phyloP scores from a whole-genome alignment of 108 stramenopile species.

The Pseudonitzschia multiseries region DNA sequence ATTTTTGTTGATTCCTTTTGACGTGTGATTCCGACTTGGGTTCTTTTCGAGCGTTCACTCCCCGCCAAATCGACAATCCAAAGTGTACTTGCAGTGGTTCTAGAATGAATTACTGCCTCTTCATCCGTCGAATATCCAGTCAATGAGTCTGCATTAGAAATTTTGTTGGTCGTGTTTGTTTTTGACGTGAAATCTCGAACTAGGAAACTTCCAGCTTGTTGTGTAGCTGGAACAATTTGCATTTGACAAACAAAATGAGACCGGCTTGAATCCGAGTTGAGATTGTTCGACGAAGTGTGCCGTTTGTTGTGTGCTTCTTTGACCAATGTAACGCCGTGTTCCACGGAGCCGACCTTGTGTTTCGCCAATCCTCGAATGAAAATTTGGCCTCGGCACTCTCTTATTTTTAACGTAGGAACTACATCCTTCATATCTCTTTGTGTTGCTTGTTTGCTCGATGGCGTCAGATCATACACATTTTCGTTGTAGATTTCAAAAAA shows the following conservation, averaged over 20 bases:
- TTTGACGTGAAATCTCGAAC: background rate
- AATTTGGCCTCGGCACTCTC: constrained; percentile 84
- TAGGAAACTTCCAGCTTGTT: background rate
- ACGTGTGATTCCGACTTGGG: constrained; percentile 61
- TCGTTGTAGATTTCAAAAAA: constrained; percentile 99
- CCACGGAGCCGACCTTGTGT: constrained; percentile 61
- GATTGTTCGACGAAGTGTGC: constrained; percentile 84
- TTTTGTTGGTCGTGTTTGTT: background rate
- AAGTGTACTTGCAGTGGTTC: constrained; percentile 43
- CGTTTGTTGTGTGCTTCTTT: constrained; percentile 69
- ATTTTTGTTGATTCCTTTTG: constrained; percentile 95
- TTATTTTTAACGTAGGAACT: constrained; percentile 69
- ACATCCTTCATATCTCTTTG: background rate
- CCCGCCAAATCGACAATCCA: constrained; percentile 99
- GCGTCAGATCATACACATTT: constrained; percentile 90
- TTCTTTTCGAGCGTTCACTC: constrained; percentile 90
- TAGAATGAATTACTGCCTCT: constrained; percentile 30
- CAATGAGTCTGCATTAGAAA: constrained; percentile 16
- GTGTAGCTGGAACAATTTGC: constrained; percentile 47
- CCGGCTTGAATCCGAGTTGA: constrained; percentile 90
- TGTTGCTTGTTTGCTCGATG: constrained; percentile 26
- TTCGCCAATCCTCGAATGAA: constrained; percentile 82
- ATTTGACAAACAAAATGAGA: constrained; percentile 93
- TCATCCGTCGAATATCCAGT: constrained; percentile 66
- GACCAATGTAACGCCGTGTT: constrained; percentile 64